phyloP scores from a whole-genome alignment of 805 yeast species.

The Danielia oregonensis region DNA sequence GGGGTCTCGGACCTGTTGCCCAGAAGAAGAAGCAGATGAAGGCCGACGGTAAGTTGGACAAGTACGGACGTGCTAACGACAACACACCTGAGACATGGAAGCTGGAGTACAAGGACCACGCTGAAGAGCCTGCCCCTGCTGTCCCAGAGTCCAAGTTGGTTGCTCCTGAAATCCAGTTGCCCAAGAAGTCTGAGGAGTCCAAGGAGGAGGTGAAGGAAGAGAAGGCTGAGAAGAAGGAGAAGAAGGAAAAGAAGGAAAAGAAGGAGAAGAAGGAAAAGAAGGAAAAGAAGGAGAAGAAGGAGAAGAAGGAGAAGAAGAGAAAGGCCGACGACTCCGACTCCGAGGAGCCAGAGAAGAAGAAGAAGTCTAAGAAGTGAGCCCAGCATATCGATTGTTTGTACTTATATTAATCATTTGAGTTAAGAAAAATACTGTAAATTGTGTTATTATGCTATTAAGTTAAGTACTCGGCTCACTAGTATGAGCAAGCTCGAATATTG shows the following conservation, averaged over 20 bases:
- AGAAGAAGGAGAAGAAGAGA: constrained; percentile 34
- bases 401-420: too few species aligned
- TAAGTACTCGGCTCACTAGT: too few species aligned
- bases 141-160: constrained; percentile 52
- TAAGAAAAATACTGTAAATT: too few species aligned
- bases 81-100: constrained; percentile 94
- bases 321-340: constrained; percentile 31
- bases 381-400: constrained; percentile 9
- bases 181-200: constrained; percentile 50
- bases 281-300: constrained; percentile 55
- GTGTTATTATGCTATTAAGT: too few species aligned
- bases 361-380: constrained; percentile 42
- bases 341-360: constrained; percentile 46
- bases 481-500: too few species aligned
- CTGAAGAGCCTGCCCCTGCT: constrained; percentile 55
- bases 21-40: constrained; percentile 97
- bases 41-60: constrained; percentile 95
- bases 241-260: constrained; percentile 47
- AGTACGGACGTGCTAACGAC: constrained; percentile 90
- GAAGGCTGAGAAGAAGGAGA: constrained; percentile 28
- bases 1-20: constrained; percentile 99
- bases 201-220: constrained; percentile 22
- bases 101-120: constrained; percentile 70
- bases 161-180: constrained; percentile 42
- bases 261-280: constrained; percentile 60